Conservation (phyloP, 257 asterid genomes). For the Ilex asprella region DNA sequence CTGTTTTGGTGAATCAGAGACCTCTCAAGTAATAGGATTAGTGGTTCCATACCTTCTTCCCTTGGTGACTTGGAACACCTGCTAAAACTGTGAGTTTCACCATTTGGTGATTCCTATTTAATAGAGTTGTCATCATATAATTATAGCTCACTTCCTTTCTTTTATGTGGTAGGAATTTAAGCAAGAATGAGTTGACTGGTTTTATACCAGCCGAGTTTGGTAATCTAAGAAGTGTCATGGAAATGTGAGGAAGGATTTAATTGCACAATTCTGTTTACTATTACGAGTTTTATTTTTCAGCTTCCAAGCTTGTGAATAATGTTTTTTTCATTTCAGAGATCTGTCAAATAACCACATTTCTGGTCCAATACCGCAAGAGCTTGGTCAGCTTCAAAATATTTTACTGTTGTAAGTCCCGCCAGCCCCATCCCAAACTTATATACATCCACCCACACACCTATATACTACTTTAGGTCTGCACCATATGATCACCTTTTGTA, state of each 20-base stretch:
- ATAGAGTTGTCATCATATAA: background rate
- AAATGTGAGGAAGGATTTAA: conserved; percentile 50
- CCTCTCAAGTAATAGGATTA: conserved; percentile 68
- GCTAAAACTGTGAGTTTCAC: conserved; percentile 65
- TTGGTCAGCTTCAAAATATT: conserved; percentile 81
- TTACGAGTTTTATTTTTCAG: background rate
- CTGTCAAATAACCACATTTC: conserved; percentile 78
- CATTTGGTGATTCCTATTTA: background rate
- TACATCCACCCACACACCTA: no score
- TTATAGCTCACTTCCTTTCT: conserved; percentile 2
- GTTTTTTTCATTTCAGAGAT: conserved; percentile 46
- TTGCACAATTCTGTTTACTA: background rate
- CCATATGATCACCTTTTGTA: no score
- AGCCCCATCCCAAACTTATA: background rate
- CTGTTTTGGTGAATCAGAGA: conserved; percentile 43
- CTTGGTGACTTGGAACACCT: conserved; percentile 98
- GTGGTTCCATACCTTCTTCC: conserved; percentile 72
- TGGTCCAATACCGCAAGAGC: conserved; percentile 77
- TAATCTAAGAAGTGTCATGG: conserved; percentile 85
- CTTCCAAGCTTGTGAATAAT: background rate
- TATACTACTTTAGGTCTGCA: no score
- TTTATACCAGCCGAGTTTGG: conserved; percentile 82
- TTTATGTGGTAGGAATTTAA: conserved; percentile 52
- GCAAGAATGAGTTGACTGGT: conserved; percentile 67
- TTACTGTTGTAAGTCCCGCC: conserved; percentile 61